phyloP scores from a whole-genome alignment of 2,329 filamentous ascomycete species.

The Botrytis aclada region DNA sequence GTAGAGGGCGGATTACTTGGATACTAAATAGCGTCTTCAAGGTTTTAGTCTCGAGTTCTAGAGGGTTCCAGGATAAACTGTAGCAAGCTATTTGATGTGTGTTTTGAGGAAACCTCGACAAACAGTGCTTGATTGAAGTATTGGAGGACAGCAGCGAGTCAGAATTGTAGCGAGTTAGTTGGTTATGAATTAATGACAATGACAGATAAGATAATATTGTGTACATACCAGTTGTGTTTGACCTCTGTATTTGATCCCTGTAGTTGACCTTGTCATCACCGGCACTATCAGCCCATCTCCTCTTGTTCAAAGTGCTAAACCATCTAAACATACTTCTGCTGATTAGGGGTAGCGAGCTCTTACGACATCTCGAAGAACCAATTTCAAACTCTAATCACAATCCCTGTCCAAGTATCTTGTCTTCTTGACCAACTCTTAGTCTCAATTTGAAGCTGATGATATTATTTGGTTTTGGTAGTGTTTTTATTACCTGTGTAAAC shows the following conservation, averaged over 20 bases:
- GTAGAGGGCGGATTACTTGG: slow-evolving; percentile 21
- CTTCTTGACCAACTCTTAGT: neutral
- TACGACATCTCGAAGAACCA: neutral
- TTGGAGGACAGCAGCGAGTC: no score
- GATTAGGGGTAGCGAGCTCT: neutral
- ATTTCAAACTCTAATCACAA: neutral
- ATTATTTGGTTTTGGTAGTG: neutral
- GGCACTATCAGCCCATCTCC: neutral
- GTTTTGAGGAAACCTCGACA: no score
- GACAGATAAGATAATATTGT: neutral
- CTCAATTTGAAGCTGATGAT: neutral
- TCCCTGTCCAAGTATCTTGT: neutral
- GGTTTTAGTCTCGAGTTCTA: neutral
- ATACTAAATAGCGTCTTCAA: neutral
- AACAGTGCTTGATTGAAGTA: neutral
- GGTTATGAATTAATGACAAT: slow-evolving; percentile 1
- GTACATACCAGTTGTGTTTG: no score
- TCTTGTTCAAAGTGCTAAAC: neutral
- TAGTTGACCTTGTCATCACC: no score
- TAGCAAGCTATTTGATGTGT: neutral
- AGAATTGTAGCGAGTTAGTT: neutral
- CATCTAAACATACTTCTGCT: neutral
- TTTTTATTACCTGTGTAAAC: neutral
- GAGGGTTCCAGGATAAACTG: no score
- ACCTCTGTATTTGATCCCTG: no score